Base-by-base conservation (phyloP, 2,329 filamentous ascomycete species). In the Colletotrichum ledebouriae region DNA sequence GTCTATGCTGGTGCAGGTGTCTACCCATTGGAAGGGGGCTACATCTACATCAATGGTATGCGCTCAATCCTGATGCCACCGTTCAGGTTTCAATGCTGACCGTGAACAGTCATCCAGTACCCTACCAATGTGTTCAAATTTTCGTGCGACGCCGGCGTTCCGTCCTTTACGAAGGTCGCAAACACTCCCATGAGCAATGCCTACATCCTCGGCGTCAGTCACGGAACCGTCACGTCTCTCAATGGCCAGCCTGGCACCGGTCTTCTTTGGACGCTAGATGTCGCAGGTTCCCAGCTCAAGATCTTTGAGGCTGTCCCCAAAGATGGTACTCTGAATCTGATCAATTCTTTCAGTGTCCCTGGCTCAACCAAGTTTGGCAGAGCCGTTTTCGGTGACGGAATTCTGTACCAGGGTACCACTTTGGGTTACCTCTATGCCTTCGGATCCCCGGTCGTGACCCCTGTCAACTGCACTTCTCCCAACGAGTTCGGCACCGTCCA, bases 51-150 rank as follows among this genome's bases (percentile, higher is more conserved):
- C 72, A 83, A 82, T 12, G 76, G 69, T 67, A 46, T 34, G 63
- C 9, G 10, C 29, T 37, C 15, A 41, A 4, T 2, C 12, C 17
- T 33, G 20, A 25, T 25, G 25, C 25, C 25, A 25, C 25, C n/a
- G 0, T 1, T 1, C 49, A 5, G 6, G 34, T 2, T 6, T 0
- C n/a, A 0, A 13, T 47, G 12, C 59, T 63, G 52, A 67, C 49
- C 12, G 10, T 17, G 7, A 3, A 4, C n/a, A 4, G 78, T 87
- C 5, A 87, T 88, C 60, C 81, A 84, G 71, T 85, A 84, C 71
- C 81, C 83, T 13, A 85, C 85, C 0, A 81, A 85, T 57, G 85
- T 87, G 17, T 89, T 88, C 80, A 86, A 88, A 71, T 89, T 89
- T 73, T 82, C 83, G 2, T 88, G 85, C 73, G 76, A 78, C 58